phyloP scores from a whole-genome alignment of 129 eudicot species.

The Flaveria robusta region DNA sequence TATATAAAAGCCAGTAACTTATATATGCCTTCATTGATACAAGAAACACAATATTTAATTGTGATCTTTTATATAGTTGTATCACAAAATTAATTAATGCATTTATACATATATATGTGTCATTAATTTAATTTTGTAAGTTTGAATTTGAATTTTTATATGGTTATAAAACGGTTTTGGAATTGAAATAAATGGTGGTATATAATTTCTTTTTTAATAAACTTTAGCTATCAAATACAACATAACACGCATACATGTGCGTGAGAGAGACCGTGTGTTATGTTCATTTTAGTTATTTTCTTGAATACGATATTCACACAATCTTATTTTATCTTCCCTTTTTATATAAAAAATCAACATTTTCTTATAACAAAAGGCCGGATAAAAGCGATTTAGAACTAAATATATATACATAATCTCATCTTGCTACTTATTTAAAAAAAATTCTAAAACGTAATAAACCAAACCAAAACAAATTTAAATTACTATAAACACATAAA shows the following conservation, averaged over 20 bases:
- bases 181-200: neutral
- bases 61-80: neutral
- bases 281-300: slow-evolving; percentile 4
- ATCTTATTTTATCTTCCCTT: neutral
- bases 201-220: neutral
- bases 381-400: neutral
- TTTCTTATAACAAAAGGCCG: neutral
- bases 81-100: no score
- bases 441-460: neutral
- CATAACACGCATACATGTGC: neutral
- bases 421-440: neutral
- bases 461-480: neutral
- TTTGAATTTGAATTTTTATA: neutral
- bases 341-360: neutral
- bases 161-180: slow-evolving; percentile 15
- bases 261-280: neutral
- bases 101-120: neutral
- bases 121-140: neutral
- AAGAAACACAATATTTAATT: neutral
- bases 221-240: neutral
- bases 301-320: neutral
- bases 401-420: neutral
- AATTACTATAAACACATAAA: neutral
- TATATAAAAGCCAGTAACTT: no score
- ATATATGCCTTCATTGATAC: no score